Evolutionary conservation across 1,139 yeast species (phyloP).

Genomic region (Lodderomyces orthopsilosis): DNA sequence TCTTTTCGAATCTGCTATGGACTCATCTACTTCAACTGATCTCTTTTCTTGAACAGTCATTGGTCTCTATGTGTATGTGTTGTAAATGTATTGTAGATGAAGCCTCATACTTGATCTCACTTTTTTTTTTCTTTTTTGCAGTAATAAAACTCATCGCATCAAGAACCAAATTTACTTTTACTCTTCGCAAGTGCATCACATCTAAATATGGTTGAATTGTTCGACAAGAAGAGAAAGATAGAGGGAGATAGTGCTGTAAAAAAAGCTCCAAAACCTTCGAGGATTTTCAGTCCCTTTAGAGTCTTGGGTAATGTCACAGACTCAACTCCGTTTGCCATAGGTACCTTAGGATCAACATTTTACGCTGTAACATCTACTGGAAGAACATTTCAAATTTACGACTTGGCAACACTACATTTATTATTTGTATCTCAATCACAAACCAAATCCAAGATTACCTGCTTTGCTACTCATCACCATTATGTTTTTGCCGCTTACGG

Average conservation of each 20-base stretch:
- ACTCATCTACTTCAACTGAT: constrained; percentile 17
- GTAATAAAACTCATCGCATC: not conserved
- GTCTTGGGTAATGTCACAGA: constrained; percentile 70
- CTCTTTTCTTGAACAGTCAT: constrained; percentile 19
- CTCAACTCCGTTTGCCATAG: constrained; percentile 80
- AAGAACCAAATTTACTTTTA: not conserved
- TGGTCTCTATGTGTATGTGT: not conserved
- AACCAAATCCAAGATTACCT: constrained; percentile 66
- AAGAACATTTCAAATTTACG: constrained; percentile 85
- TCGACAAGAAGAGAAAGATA: constrained; percentile 32
- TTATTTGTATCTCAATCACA: constrained; percentile 83
- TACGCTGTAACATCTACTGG: constrained; percentile 91
- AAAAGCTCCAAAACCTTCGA: constrained; percentile 21
- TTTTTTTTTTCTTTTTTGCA: not conserved
- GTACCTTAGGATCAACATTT: constrained; percentile 84
- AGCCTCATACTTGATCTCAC: not conserved
- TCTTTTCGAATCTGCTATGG: constrained; percentile 22
- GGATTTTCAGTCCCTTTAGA: constrained; percentile 46
- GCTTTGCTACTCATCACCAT: constrained; percentile 79
- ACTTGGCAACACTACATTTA: constrained; percentile 82
- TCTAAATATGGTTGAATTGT: constrained; percentile 27
- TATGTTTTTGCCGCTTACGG: constrained; percentile 79
- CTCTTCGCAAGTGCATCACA: not conserved
- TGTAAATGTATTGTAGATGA: not conserved
- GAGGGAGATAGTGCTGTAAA: constrained; percentile 1